These are phyloP conservation scores for Linnemannia hyalina DNA, from an alignment of 192 early-diverging fungal genomes.

Conservation along the genomic window DNA sequence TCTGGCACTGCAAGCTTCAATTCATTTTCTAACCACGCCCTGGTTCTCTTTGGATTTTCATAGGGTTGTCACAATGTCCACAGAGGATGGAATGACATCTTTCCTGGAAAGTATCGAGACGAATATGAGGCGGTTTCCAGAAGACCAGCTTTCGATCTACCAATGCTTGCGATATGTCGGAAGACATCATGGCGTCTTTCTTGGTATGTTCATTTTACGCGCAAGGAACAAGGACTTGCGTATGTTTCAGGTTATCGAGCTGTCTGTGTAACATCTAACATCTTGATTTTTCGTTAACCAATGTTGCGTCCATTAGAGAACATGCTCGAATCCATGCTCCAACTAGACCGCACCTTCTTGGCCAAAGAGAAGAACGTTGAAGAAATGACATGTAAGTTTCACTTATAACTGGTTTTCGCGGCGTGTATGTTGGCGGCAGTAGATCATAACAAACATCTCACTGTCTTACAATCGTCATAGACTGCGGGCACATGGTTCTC, in stretches of 20 bases:
- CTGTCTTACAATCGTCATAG: slow-evolving; percentile 50
- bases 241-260: not conserved
- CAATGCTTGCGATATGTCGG: slow-evolving; percentile 76
- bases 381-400: slow-evolving; percentile 68
- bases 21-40: not conserved
- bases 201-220: slow-evolving; percentile 50
- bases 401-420: not conserved
- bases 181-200: slow-evolving; percentile 65
- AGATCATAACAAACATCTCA: not conserved
- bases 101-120: slow-evolving; percentile 71
- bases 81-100: slow-evolving; percentile 57
- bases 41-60: not conserved
- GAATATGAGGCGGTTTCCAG: slow-evolving; percentile 75
- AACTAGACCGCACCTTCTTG: slow-evolving; percentile 75
- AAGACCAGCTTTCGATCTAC: slow-evolving; percentile 80
- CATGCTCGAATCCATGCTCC: slow-evolving; percentile 70
- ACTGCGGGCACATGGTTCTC: slow-evolving; percentile 82
- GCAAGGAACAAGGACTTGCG: not conserved
- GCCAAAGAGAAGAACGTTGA: slow-evolving; percentile 79
- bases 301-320: slow-evolving; percentile 23
- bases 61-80: slow-evolving; percentile 64
- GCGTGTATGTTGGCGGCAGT: not conserved
- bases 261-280: not conserved
- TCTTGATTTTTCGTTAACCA: too few relatives aligned
- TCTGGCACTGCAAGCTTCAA: not conserved